A percentile compares a stretch with the other conserved stretches of the same genome.
Evolutionary conservation across 169 alveolate genomes (phyloP).

Genomic region (Eimeria sp.): DNA sequence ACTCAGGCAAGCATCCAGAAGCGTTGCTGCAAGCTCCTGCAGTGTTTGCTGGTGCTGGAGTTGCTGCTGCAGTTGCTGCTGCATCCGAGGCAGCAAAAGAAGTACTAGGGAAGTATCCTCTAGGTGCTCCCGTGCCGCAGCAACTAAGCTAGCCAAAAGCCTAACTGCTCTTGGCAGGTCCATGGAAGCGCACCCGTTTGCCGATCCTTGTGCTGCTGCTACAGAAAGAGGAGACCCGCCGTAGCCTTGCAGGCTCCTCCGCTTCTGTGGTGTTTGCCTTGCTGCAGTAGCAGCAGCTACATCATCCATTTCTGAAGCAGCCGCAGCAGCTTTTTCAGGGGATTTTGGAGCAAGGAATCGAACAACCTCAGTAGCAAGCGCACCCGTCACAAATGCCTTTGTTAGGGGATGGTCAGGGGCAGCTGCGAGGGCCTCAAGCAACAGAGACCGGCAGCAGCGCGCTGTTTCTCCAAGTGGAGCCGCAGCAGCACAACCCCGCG

Average conservation of each 20-base stretch:
- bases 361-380: slow-evolving; percentile 59
- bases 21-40: slow-evolving; percentile 66
- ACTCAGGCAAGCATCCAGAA: slow-evolving; percentile 56
- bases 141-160: slow-evolving; percentile 49
- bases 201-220: slow-evolving; percentile 7
- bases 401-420: slow-evolving; percentile 58
- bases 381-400: slow-evolving; percentile 38
- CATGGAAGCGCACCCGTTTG: background rate
- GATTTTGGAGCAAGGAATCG: slow-evolving; percentile 2
- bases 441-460: slow-evolving; percentile 55
- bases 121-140: slow-evolving; percentile 68
- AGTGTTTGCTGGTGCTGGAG: slow-evolving; percentile 45
- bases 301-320: slow-evolving; percentile 10
- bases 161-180: slow-evolving; percentile 40
- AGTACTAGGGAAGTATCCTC: slow-evolving; percentile 41
- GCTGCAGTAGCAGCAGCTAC: slow-evolving; percentile 9
- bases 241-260: background rate
- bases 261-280: slow-evolving; percentile 26
- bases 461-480: slow-evolving; percentile 64
- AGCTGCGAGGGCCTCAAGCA: slow-evolving; percentile 62
- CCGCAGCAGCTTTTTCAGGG: background rate
- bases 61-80: slow-evolving; percentile 63
- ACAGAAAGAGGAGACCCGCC: slow-evolving; percentile 54
- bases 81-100: slow-evolving; percentile 65
- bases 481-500: slow-evolving; percentile 68